These are phyloP conservation scores for Agrocybe chaxingu DNA, from an alignment of 768 basidiomycete genomes.

Conservation along the genomic window DNA sequence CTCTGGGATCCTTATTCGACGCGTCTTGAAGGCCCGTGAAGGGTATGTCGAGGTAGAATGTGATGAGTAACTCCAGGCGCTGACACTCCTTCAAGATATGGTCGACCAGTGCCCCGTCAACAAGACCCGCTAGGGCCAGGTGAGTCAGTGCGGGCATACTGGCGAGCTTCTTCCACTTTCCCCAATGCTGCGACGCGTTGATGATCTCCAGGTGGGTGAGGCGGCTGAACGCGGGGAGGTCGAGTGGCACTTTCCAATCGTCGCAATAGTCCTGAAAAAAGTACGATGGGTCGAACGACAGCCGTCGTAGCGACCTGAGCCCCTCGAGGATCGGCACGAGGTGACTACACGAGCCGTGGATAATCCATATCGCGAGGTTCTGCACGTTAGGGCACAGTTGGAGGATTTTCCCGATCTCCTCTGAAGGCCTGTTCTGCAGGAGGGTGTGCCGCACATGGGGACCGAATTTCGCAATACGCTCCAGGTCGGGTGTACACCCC, in stretches of 20 bases:
- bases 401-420: constrained; percentile 5
- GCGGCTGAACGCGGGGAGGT: constrained; percentile 6
- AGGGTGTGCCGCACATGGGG: constrained; percentile 3
- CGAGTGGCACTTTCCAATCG: constrained; percentile 9
- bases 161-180: constrained; percentile 13
- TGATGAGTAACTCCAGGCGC: constrained; percentile 12
- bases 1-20: constrained; percentile 11
- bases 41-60: constrained; percentile 6
- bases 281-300: constrained; percentile 13
- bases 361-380: constrained; percentile 11
- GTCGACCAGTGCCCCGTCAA: constrained; percentile 9
- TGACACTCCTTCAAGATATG: constrained; percentile 8
- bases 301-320: not conserved
- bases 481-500: not conserved
- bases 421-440: constrained; percentile 4
- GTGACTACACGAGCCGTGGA: constrained; percentile 1
- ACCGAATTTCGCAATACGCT: constrained; percentile 1
- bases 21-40: constrained; percentile 1
- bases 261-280: constrained; percentile 10
- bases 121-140: constrained; percentile 13
- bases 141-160: constrained; percentile 15
- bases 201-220: constrained; percentile 20
- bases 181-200: constrained; percentile 12
- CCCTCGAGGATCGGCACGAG: constrained; percentile 5
- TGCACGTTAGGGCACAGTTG: constrained; percentile 5